Base-by-base conservation (phyloP, 805 yeast species). In the Candida broadrunensis region DNA sequence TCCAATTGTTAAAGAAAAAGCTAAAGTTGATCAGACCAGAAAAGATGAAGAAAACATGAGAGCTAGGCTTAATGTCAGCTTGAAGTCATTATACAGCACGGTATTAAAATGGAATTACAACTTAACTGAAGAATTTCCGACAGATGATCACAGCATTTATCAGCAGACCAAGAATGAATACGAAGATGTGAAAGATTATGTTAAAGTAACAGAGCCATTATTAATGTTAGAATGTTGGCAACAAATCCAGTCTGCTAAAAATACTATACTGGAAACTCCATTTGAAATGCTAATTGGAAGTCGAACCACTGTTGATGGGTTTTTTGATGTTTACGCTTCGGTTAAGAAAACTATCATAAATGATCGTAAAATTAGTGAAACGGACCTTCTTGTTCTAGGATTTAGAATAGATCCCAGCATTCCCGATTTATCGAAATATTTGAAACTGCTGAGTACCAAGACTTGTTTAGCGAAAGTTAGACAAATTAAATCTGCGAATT, bases 211-310 rank as follows among this genome's bases (percentile, higher is more conserved):
- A 60, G 86, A 83, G 49, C 99, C 99, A 0, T 69, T 93, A 33
- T 65, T 93, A 33, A 64, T 90, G 56, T 63, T 91, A 31, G 99
- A 93, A 63, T 86, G 96, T 47, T 95, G 98, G 97, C 96, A 90
- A 54, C 85, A 88, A 0, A 77, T 93, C 20, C 83, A 81, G 48
- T 73, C 87, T 4, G 80, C 93, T 0, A 81, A 85, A 46, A 79
- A 78, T 37, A 78, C 85, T 14, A 76, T 75, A 8, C 77, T 75
- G 36, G 73, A 70, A 40, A 62, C 52, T 4, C 89, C 95, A 0
- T 83, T 90, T 56, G 74, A 73, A 23, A 51, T 90, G 2, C 66
- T 78, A 2, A 67, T 90, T 15, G 97, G 95, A 3, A 85, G 88
- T 26, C 75, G 97, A 50, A 77, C 88, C 2, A 80, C 87, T 1